A percentile compares a stretch with the other conserved stretches of the same genome.
Conservation (phyloP, 495 filamentous ascomycete genomes). For the Tuber umbilicatum region DNA sequence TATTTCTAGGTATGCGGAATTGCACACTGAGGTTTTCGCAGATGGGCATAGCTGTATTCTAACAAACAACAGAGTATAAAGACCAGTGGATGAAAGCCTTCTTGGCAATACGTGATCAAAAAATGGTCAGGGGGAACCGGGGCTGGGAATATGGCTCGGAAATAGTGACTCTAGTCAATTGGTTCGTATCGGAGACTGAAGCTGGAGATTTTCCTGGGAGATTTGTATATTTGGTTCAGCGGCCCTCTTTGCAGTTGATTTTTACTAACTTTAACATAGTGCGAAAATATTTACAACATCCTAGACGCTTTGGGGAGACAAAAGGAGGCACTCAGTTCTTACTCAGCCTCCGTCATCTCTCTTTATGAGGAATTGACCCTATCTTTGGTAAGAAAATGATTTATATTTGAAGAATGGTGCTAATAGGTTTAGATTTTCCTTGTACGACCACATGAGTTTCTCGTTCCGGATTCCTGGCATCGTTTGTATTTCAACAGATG, state of each 20-base stretch:
- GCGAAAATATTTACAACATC: slow-evolving; percentile 5
- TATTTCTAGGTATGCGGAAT: slow-evolving; percentile 10
- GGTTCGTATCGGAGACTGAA: background rate
- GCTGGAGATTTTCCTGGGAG: slow-evolving; percentile 7
- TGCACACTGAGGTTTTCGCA: background rate
- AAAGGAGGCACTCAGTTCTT: background rate
- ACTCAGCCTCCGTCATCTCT: slow-evolving; percentile 7
- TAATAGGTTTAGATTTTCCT: slow-evolving; percentile 9
- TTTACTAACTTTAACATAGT: slow-evolving; percentile 8
- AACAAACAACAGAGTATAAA: slow-evolving; percentile 11
- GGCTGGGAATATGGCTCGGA: background rate
- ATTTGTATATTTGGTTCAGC: slow-evolving; percentile 11
- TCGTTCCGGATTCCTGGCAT: slow-evolving; percentile 11
- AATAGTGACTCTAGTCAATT: background rate
- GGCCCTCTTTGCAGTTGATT: background rate
- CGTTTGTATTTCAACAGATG: slow-evolving; percentile 4
- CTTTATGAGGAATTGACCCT: slow-evolving; percentile 15
- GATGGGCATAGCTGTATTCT: background rate
- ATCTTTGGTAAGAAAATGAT: slow-evolving; percentile 1
- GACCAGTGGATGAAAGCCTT: background rate
- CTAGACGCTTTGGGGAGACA: background rate
- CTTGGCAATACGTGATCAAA: too few relatives aligned
- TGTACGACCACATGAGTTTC: slow-evolving; percentile 6
- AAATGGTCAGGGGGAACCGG: background rate
- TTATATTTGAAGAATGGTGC: background rate